Evolutionary conservation across 768 basidiomycete species (phyloP).

Genomic region (Pilatotrama ljubarskyi): DNA sequence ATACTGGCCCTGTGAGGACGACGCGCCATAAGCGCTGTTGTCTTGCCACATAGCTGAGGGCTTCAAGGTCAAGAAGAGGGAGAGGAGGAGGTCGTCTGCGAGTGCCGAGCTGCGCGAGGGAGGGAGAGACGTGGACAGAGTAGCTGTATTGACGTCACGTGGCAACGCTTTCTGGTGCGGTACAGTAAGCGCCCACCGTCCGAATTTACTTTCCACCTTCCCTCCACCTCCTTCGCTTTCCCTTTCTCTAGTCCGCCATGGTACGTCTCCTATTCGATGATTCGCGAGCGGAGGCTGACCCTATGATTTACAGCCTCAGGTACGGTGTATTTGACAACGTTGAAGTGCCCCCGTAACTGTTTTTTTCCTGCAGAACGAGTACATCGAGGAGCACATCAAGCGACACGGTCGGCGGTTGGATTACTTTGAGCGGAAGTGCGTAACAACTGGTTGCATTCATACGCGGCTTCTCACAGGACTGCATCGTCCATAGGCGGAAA

Average conservation of each 20-base stretch:
- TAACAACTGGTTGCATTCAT: conserved; percentile 1
- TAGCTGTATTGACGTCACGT: conserved; percentile 19
- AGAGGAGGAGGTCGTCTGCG: conserved; percentile 10
- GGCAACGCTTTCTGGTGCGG: neutral
- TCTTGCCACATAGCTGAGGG: conserved; percentile 73
- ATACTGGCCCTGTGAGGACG: conserved; percentile 61
- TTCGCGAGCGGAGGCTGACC: neutral
- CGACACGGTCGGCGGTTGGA: conserved; percentile 95
- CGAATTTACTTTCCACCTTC: conserved; percentile 1
- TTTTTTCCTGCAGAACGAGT: conserved; percentile 79
- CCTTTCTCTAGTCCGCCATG: conserved; percentile 24
- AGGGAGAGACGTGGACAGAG: conserved; percentile 18
- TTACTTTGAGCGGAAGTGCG: conserved; percentile 92
- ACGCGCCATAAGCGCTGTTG: conserved; percentile 53
- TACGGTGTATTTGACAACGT: conserved; percentile 28
- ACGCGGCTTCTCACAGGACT: neutral
- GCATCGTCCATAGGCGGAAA: conserved; percentile 60
- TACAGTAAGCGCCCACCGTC: conserved; percentile 1
- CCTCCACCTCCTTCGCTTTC: conserved; percentile 10
- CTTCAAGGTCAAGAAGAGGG: conserved; percentile 3
- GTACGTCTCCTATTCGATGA: conserved; percentile 21
- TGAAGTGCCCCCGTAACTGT: neutral
- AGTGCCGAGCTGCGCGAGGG: neutral
- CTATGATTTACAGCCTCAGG: conserved; percentile 58
- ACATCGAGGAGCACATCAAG: conserved; percentile 98